Evolutionary conservation across 257 asterid genomes (phyloP).

Genomic region (Gynochthodes officinalis): DNA sequence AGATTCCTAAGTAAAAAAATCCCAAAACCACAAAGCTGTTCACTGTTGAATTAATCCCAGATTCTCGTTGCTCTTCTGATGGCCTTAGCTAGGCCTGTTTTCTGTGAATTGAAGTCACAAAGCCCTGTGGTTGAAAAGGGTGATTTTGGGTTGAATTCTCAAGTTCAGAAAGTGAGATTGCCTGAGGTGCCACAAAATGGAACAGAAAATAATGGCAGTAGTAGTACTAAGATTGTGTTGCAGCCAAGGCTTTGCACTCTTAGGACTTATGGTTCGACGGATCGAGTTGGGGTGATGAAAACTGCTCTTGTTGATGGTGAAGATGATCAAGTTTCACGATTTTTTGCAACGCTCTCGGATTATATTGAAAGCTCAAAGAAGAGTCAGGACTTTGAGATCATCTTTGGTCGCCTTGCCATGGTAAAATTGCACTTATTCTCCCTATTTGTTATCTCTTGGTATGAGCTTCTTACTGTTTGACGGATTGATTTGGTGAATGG

Average conservation of each 20-base stretch:
- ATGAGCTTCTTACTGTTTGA: no score
- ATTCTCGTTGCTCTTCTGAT: constrained; percentile 17
- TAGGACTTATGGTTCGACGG: constrained; percentile 48
- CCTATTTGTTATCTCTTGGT: not conserved
- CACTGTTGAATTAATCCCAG: constrained; percentile 15
- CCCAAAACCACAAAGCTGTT: not conserved
- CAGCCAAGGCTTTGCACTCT: constrained; percentile 87
- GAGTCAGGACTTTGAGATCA: constrained; percentile 81
- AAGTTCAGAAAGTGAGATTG: constrained; percentile 36
- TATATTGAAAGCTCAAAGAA: constrained; percentile 71
- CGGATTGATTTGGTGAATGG: no score
- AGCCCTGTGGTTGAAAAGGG: constrained; percentile 22
- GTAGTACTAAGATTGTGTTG: constrained; percentile 53
- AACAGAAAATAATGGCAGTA: constrained; percentile 19
- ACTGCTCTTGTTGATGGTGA: constrained; percentile 23
- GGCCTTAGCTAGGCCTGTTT: constrained; percentile 52
- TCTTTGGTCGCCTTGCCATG: constrained; percentile 95
- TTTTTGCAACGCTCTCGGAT: constrained; percentile 61
- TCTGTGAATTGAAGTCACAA: constrained; percentile 40
- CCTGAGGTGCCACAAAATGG: constrained; percentile 23
- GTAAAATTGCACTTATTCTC: constrained; percentile 25
- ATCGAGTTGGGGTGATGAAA: constrained; percentile 39
- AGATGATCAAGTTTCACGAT: constrained; percentile 47
- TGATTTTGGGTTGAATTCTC: constrained; percentile 13
- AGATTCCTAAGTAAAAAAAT: not conserved